Evolutionary conservation across 441 rosid genomes (phyloP).

Genomic region (Populus trichocarpa): DNA sequence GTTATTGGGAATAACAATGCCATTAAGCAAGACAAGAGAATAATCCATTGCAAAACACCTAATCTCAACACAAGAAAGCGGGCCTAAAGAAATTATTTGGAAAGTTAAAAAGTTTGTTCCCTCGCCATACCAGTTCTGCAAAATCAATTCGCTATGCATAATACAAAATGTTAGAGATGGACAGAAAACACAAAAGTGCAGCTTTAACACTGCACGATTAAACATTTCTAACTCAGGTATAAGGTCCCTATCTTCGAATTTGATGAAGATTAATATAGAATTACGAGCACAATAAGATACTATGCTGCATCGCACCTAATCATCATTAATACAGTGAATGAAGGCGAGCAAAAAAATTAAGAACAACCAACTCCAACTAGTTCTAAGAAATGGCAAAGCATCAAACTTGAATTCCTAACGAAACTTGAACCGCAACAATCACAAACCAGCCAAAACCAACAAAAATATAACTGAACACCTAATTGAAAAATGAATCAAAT

Average conservation of each 20-base stretch:
- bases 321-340: background rate
- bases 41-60: background rate
- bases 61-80: background rate
- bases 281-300: background rate
- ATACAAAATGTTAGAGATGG: background rate
- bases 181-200: background rate
- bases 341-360: background rate
- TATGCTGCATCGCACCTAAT: background rate
- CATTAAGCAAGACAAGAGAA: background rate
- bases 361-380: background rate
- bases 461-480: background rate
- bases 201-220: background rate
- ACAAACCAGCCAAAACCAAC: background rate
- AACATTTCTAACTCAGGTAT: background rate
- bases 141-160: background rate
- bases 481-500: constrained; percentile 10
- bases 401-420: background rate
- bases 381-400: background rate
- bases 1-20: background rate
- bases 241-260: background rate
- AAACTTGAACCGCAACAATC: background rate
- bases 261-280: background rate
- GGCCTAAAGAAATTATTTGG: background rate
- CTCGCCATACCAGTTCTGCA: background rate
- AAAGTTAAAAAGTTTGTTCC: background rate